Conservation (phyloP, 2,329 filamentous ascomycete species). For the Polychaeton citri region DNA sequence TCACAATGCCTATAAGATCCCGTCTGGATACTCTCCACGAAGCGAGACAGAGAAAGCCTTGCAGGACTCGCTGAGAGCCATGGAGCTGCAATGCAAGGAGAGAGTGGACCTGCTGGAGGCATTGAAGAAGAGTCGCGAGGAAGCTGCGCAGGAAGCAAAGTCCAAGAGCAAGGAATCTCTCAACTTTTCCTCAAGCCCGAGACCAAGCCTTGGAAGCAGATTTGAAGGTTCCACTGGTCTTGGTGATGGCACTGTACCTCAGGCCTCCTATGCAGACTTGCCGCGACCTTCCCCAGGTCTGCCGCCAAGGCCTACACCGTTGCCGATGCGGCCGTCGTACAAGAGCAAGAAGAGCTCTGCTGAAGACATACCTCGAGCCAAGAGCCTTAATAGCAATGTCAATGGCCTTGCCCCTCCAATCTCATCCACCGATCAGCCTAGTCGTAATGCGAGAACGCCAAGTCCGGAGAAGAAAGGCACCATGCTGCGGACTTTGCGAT, state of each 20-base stretch:
- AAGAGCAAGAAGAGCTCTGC: conserved; percentile 34
- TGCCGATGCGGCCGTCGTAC: conserved; percentile 34
- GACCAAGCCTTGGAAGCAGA: conserved; percentile 1
- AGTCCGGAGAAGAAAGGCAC: conserved; percentile 48
- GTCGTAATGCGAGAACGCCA: conserved; percentile 40
- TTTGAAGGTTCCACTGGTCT: conserved; percentile 44
- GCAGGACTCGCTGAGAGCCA: conserved; percentile 63
- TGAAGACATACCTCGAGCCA: conserved; percentile 12
- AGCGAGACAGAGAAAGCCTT: conserved; percentile 75
- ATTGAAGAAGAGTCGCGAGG: conserved; percentile 51
- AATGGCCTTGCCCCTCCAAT: conserved; percentile 10
- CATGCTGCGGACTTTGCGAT: conserved; percentile 33
- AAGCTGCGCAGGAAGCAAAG: conserved; percentile 31
- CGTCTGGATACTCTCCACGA: conserved; percentile 54
- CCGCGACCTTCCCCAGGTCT: conserved; percentile 51
- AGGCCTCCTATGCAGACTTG: conserved; percentile 67
- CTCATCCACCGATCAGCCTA: conserved; percentile 11
- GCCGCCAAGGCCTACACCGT: conserved; percentile 9
- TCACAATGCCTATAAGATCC: conserved; percentile 63
- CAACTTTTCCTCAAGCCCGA: conserved; percentile 5
- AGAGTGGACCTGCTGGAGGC: conserved; percentile 79
- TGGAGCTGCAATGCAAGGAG: conserved; percentile 89
- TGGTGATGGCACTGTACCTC: conserved; percentile 68
- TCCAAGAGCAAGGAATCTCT: conserved; percentile 14
- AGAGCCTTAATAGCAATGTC: conserved; percentile 12